Evolutionary conservation across 768 basidiomycete species (phyloP).

Genomic region (Scleroderma citrinum): DNA sequence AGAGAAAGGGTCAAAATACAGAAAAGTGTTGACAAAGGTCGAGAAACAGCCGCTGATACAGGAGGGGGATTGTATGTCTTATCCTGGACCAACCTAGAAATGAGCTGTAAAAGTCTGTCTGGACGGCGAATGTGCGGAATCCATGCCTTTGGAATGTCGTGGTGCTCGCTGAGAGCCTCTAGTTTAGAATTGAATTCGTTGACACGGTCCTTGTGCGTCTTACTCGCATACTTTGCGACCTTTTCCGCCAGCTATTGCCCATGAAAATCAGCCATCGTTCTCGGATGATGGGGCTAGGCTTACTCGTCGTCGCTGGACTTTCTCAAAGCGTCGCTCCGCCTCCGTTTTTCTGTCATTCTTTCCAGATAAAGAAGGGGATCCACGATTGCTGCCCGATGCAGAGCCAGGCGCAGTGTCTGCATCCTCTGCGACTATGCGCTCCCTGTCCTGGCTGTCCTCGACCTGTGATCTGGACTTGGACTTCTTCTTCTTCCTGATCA

Average conservation of each 20-base stretch:
- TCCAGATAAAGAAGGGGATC: slow-evolving; percentile 51
- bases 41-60: slow-evolving; percentile 4
- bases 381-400: slow-evolving; percentile 51
- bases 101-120: slow-evolving; percentile 22
- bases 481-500: slow-evolving; percentile 81
- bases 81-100: slow-evolving; percentile 78
- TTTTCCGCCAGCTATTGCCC: slow-evolving; percentile 59
- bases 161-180: slow-evolving; percentile 85
- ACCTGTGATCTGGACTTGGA: slow-evolving; percentile 61
- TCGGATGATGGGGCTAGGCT: slow-evolving; percentile 18
- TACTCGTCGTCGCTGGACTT: slow-evolving; percentile 78
- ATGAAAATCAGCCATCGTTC: slow-evolving; percentile 1
- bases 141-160: slow-evolving; percentile 86
- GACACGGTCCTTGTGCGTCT: slow-evolving; percentile 92
- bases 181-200: slow-evolving; percentile 84
- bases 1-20: slow-evolving; percentile 13
- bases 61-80: slow-evolving; percentile 35
- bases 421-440: slow-evolving; percentile 46
- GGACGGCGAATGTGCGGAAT: slow-evolving; percentile 16
- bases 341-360: slow-evolving; percentile 65
- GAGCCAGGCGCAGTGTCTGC: slow-evolving; percentile 35
- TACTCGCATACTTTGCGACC: slow-evolving; percentile 70
- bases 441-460: slow-evolving; percentile 38
- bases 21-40: neutral
- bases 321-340: slow-evolving; percentile 84